Evolutionary conservation across 2,329 filamentous ascomycete genomes (phyloP).

Genomic region (Clonostachys rhizophaga): DNA sequence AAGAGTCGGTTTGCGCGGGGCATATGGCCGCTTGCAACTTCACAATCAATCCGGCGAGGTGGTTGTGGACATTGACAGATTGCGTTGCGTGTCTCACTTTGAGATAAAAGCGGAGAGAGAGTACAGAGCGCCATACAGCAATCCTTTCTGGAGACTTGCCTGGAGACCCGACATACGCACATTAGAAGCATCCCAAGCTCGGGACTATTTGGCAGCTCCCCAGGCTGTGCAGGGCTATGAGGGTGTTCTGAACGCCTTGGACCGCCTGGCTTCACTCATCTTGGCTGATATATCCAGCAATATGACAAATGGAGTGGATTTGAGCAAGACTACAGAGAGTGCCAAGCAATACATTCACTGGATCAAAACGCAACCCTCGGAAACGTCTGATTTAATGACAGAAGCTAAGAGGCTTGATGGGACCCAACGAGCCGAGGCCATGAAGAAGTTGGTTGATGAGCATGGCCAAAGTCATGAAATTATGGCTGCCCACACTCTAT

Average conservation of each 20-base stretch:
- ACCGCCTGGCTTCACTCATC: background rate
- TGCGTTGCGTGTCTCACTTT: background rate
- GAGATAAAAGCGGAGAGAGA: background rate
- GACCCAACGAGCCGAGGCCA: background rate
- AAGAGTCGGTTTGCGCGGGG: background rate
- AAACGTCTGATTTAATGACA: background rate
- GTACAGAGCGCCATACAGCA: background rate
- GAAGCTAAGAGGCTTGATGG: background rate
- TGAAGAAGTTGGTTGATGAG: background rate
- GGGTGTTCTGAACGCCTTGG: background rate
- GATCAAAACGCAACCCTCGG: background rate
- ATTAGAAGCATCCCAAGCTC: background rate
- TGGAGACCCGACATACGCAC: conserved; percentile 2
- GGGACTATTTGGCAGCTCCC: too few species aligned
- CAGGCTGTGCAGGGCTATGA: background rate
- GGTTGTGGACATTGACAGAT: background rate
- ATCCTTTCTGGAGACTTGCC: background rate
- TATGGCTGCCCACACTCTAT: background rate
- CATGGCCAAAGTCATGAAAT: background rate
- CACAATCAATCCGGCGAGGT: background rate
- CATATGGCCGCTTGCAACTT: background rate
- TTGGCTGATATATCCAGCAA: background rate
- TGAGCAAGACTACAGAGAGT: background rate
- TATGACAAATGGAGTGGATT: too few species aligned
- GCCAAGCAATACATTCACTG: background rate